Base-by-base conservation (phyloP, 306 rosid genomes). In the Astragalus glycyphyllos region DNA sequence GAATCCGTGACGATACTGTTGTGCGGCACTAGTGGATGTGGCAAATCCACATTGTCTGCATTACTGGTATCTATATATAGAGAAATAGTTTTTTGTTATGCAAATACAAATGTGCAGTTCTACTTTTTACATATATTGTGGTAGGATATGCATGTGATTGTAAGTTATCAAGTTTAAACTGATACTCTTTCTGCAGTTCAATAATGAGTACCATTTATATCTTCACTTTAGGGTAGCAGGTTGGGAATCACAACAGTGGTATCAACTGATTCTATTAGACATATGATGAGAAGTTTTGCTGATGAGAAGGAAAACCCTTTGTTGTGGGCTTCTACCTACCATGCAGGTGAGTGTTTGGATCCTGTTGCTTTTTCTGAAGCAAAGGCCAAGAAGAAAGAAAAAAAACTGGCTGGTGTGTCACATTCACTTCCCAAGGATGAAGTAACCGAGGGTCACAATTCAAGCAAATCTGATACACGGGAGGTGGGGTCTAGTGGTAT, bases 1-100 rank as follows among this genome's bases (percentile, higher is more conserved):
- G 98, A 88, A 79, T 92, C 98, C 55, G 86, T 90, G 54, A 92
- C 97, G 17, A 89, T 92, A 67, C 82, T 92, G 74, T 69, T 92
- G 79, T 92, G 98, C 72, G 98, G 98, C 80, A 90, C 98, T 47
- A 92, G 98, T 68, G 98, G 98, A 84, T 92, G 98, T 62, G 98
- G 98, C 80, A 92, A 92, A 80, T 92, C 98, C 38, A 92, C 98
- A 50, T 81, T 92, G 84, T 92, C 98, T 56, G 91, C 98, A 47
- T 76, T 92, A 85, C 96, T 92, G 98, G 98, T 92, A 90, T 76
- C 54, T 72, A 31, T 71, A 65, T 76, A 32, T 65, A 29, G 38
- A 69, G 53, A 65, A 74, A 56, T 31, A 62, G 63, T 82, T 68
- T 51, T 47, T 20, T 66, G 17, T 53, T 71, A 68, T 66, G 58